phyloP scores from a whole-genome alignment of 441 rosid species.

The Sinapis alba region DNA sequence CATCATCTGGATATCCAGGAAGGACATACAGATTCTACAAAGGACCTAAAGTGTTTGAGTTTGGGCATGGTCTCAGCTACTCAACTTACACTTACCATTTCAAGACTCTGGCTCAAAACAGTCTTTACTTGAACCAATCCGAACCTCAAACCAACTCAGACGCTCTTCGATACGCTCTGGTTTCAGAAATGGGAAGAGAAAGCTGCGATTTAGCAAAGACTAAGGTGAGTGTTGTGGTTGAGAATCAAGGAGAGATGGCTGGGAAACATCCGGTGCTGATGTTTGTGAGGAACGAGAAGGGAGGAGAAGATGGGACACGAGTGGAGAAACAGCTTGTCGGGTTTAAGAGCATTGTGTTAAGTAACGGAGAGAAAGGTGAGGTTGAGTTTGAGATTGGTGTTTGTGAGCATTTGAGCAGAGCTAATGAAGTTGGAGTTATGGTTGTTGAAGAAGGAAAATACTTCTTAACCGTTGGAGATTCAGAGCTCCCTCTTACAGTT shows the following conservation, averaged over 20 bases:
- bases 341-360: constrained; percentile 62
- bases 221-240: constrained; percentile 49
- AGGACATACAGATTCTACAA: constrained; percentile 52
- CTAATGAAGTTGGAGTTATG: constrained; percentile 65
- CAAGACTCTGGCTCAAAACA: neutral
- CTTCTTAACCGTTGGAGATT: constrained; percentile 68
- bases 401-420: constrained; percentile 72
- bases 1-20: constrained; percentile 73
- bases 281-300: constrained; percentile 48
- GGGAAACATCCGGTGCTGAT: constrained; percentile 85
- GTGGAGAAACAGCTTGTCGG: constrained; percentile 66
- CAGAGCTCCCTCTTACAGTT: constrained; percentile 56
- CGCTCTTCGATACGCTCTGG: constrained; percentile 12
- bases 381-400: constrained; percentile 58
- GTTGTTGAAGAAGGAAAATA: constrained; percentile 69
- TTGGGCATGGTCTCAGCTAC: neutral
- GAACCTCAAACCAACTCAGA: neutral
- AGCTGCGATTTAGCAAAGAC: constrained; percentile 52
- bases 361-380: constrained; percentile 54
- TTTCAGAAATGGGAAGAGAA: constrained; percentile 54
- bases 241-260: constrained; percentile 63
- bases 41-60: constrained; percentile 4
- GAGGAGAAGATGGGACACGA: constrained; percentile 48
- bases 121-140: neutral
- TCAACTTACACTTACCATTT: neutral